Percentiles rank a stretch among this genome's conserved stretches.
Evolutionary conservation across 148 eudicot genomes (phyloP).

Genomic region (Simmondsia chinensis): DNA sequence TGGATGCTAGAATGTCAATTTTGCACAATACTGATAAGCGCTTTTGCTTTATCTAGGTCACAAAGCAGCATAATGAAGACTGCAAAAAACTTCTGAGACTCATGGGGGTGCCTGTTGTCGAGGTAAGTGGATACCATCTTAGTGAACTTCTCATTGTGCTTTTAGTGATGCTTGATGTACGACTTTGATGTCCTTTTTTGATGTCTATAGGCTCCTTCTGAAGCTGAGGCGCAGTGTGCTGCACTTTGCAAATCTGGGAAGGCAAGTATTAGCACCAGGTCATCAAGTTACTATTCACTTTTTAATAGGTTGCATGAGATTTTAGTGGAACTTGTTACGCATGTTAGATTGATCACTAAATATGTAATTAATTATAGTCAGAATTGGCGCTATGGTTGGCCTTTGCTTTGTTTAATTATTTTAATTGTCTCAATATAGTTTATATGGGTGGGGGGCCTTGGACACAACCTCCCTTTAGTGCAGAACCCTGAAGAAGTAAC

Average conservation of each 20-base stretch:
- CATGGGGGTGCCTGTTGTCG: slow-evolving; percentile 97
- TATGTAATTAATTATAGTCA: too few species aligned
- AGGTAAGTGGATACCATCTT: slow-evolving; percentile 43
- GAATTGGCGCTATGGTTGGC: too few species aligned
- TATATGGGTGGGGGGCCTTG: too few species aligned
- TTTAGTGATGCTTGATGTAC: slow-evolving; percentile 1
- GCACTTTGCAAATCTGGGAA: slow-evolving; percentile 88
- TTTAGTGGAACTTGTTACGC: too few species aligned
- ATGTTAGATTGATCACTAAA: too few species aligned
- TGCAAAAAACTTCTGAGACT: slow-evolving; percentile 81
- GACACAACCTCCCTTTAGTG: too few species aligned
- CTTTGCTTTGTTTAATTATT: too few species aligned
- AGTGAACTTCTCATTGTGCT: neutral
- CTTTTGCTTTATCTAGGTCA: slow-evolving; percentile 41
- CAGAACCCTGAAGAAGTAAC: too few species aligned
- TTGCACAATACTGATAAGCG: too few species aligned
- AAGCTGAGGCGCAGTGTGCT: slow-evolving; percentile 99
- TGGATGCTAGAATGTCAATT: too few species aligned
- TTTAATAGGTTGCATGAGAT: neutral
- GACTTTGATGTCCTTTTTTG: slow-evolving; percentile 7
- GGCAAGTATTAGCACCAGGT: slow-evolving; percentile 27
- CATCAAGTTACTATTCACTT: neutral
- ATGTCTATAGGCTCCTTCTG: slow-evolving; percentile 76
- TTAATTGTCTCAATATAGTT: too few species aligned
- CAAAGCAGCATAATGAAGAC: slow-evolving; percentile 90